Evolutionary conservation across 371 early-diverging fungal genomes (phyloP), one percentile per base, ranked within the genome.

Genomic region (Actinomucor elegans): DNA sequence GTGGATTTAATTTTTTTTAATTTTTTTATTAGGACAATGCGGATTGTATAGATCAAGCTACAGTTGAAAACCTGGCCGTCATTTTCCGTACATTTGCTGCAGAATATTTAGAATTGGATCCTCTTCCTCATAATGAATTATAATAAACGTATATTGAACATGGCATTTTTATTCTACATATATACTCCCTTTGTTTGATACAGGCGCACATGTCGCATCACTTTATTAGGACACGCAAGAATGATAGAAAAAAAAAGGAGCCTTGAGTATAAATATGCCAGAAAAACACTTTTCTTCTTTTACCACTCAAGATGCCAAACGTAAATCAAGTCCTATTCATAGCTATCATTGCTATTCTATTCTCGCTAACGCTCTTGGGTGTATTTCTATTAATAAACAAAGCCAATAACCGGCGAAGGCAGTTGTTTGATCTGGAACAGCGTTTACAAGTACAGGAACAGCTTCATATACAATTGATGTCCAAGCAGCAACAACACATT

Each of bases 61-160:
- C 69, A 9, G 70, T 83, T n/a, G 66, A 71, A 46, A 79, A 83
- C 41, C 71, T 77, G 52, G 75, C 80, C 28, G 43, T 69, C 20
- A 48, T 87, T 35, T 77, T 85, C 38, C 67, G 81, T 33, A 55
- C 71, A 9, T 85, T 85, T 59, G 32, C 68, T 27, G 85, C 75
- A 33, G 80, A 83, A 48, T 83, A 82, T 60, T 74, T 85, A 35
- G 66, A 79, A 23, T 58, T 81, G 24, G 59, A 76, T 35, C 60
- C 54, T 32, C 46, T 65, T 34, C 52, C 56, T 28, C 66, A 65
- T 52, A 59, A 52, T 42, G 66, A 65, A 45, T 52, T 64, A 31
- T 64, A 59, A 55, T 23, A 29, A 18, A n/a, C n/a, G n/a, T n/a
- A n/a, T n/a, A n/a, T n/a, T n/a, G n/a, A n/a, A n/a, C n/a, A n/a